phyloP scores from a whole-genome alignment of 306 rosid genomes.

The Cyamopsis tetragonoloba region DNA sequence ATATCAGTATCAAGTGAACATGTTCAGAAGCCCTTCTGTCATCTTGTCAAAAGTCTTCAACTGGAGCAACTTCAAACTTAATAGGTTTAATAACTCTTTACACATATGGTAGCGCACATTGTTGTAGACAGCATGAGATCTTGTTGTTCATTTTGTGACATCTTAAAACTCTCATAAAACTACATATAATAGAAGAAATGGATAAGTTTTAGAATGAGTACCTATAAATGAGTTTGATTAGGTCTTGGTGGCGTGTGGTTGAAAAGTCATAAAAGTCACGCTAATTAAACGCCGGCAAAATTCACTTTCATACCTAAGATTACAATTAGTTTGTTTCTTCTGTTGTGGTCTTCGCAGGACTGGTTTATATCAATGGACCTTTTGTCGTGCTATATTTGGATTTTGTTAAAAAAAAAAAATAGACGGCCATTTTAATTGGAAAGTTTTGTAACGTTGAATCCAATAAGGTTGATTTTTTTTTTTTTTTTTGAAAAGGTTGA shows the following conservation, averaged over 20 bases:
- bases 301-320: no score
- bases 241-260: conserved; percentile 30
- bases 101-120: not conserved
- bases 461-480: no score
- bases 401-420: no score
- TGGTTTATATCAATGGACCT: no score
- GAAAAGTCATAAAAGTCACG: conserved; percentile 13
- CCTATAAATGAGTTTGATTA: conserved; percentile 3
- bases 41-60: no score
- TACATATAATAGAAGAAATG: not conserved
- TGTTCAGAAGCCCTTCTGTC: no score
- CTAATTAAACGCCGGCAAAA: conserved; percentile 17
- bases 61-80: not conserved
- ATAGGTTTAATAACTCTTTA: not conserved
- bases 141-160: not conserved
- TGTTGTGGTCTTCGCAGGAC: no score
- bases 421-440: no score
- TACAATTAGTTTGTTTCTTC: not conserved
- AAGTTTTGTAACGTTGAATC: no score
- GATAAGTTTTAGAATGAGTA: not conserved
- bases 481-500: no score
- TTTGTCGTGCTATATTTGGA: no score
- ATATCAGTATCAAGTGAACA: no score
- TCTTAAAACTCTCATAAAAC: not conserved
- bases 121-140: not conserved